Conservation (phyloP, 371 early-diverging fungal genomes). For the Mucor indicus region DNA sequence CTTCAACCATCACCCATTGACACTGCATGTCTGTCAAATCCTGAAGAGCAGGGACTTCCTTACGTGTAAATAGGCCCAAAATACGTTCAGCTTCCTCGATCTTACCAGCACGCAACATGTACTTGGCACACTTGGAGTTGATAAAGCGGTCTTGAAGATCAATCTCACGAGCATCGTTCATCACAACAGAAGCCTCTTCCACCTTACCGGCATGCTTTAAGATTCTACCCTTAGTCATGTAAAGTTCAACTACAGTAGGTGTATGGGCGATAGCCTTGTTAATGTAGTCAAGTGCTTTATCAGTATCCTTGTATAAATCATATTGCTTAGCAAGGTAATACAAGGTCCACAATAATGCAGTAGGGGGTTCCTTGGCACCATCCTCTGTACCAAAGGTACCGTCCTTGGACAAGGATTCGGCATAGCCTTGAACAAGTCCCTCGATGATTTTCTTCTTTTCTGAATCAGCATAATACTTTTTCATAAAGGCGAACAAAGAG, state of each 20-base stretch:
- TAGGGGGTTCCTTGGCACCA: slow-evolving; percentile 69
- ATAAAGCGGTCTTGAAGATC: slow-evolving; percentile 95
- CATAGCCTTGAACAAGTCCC: slow-evolving; percentile 60
- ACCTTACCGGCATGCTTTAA: slow-evolving; percentile 87
- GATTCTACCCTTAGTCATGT: slow-evolving; percentile 92
- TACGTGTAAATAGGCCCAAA: slow-evolving; percentile 77
- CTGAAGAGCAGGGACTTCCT: slow-evolving; percentile 74
- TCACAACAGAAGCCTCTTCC: slow-evolving; percentile 60
- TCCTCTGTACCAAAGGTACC: slow-evolving; percentile 42
- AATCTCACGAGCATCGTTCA: slow-evolving; percentile 86
- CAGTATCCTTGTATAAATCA: slow-evolving; percentile 64
- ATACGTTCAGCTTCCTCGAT: slow-evolving; percentile 83
- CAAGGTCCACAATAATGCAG: slow-evolving; percentile 82
- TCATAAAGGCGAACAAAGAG: slow-evolving; percentile 82
- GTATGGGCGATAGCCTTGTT: slow-evolving; percentile 83
- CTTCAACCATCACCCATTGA: slow-evolving; percentile 82
- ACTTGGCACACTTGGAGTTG: slow-evolving; percentile 94
- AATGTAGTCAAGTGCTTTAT: slow-evolving; percentile 71
- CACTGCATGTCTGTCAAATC: slow-evolving; percentile 92
- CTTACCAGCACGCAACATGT: slow-evolving; percentile 83
- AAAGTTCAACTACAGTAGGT: slow-evolving; percentile 87
- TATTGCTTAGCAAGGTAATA: slow-evolving; percentile 90
- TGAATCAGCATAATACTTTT: slow-evolving; percentile 65
- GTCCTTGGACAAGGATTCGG: slow-evolving; percentile 48
- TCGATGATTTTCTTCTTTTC: slow-evolving; percentile 69